phyloP scores from a whole-genome alignment of 306 rosid species.

The Abrus precatorius region DNA sequence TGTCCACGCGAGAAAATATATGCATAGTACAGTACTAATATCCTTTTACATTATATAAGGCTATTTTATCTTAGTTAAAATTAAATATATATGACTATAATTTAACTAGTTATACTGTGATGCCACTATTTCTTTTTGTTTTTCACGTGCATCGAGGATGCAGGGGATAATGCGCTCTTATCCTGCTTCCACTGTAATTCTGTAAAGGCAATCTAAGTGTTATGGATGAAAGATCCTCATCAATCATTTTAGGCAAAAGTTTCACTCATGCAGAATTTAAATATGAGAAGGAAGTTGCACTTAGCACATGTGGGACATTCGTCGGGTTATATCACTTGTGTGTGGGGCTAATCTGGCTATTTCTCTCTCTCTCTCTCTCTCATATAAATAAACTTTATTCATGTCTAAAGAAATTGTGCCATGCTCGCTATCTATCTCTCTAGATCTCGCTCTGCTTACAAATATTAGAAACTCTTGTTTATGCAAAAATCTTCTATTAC shows the following conservation, averaged over 20 bases:
- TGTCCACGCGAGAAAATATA: too few species aligned
- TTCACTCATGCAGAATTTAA: slow-evolving; percentile 35
- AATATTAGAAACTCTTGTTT: not conserved
- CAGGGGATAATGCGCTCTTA: slow-evolving; percentile 44
- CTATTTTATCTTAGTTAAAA: not conserved
- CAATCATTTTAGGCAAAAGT: slow-evolving; percentile 59
- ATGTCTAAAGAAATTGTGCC: slow-evolving; percentile 5
- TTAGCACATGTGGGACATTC: slow-evolving; percentile 47
- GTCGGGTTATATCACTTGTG: slow-evolving; percentile 27
- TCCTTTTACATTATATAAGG: too few species aligned
- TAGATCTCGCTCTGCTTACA: not conserved
- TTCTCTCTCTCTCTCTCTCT: slow-evolving; percentile 19
- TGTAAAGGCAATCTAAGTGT: slow-evolving; percentile 46
- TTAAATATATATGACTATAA: too few species aligned
- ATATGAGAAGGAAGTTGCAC: slow-evolving; percentile 45
- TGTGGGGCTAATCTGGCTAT: slow-evolving; percentile 45
- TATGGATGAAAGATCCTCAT: slow-evolving; percentile 47
- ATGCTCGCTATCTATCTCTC: slow-evolving; percentile 2
- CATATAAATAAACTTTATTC: slow-evolving; percentile 27
- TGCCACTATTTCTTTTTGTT: not conserved
- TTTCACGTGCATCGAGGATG: slow-evolving; percentile 39
- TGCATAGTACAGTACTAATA: too few species aligned
- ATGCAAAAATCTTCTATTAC: too few species aligned
- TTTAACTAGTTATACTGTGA: not conserved
- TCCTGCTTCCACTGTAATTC: slow-evolving; percentile 27